Base-by-base conservation (phyloP, 2,329 filamentous ascomycete species). In the Verticillium nubilum region DNA sequence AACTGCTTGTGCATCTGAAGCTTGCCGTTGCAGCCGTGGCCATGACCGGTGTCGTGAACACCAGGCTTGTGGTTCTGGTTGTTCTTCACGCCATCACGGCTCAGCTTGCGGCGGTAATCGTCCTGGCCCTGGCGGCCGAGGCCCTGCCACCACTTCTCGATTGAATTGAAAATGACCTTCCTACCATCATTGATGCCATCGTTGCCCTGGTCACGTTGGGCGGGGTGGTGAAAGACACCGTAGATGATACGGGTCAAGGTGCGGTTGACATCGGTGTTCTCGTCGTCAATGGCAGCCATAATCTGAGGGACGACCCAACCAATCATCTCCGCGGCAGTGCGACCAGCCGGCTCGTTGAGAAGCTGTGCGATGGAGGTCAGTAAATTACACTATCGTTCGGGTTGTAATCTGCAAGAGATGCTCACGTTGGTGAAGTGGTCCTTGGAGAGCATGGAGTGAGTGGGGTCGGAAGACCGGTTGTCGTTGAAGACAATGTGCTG, bases 361-460 rank as follows among this genome's bases (percentile, higher is more conserved):
- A 93, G 80, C 79, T 84, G 61, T 3, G 23, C 2, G 10, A 15
- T 29, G 4, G 12, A 26, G n/a, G 17, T 47, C 19, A 47, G 42
- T 4, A 54, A 7, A 33, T 2, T 1, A 57, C 28, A 33, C 52
- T 13, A 28, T 10, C 9, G 33, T 19, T 42, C n/a, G 17, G 7
- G 42, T 9, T 10, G n/a, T 13, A 19, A 9, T 10, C 9, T 23
- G 42, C 42, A n/a, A 4, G 10, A 29, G 25, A 5, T 25, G 67
- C 80, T 74, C 72, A 89, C 80, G 69, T 96, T 96, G 64, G 89
- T 90, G 73, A 97, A 97, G 75, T 97, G 93, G 68, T 97, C 93
- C 78, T 97, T 97, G 61, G 92, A 92, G 57, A 97, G 79, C 93
- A 97, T 97, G 23, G 91, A 96, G 77, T 97, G 93, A 1, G 93